phyloP scores from a whole-genome alignment of 805 yeast species.

The Wilhelminamyces savonicus region DNA sequence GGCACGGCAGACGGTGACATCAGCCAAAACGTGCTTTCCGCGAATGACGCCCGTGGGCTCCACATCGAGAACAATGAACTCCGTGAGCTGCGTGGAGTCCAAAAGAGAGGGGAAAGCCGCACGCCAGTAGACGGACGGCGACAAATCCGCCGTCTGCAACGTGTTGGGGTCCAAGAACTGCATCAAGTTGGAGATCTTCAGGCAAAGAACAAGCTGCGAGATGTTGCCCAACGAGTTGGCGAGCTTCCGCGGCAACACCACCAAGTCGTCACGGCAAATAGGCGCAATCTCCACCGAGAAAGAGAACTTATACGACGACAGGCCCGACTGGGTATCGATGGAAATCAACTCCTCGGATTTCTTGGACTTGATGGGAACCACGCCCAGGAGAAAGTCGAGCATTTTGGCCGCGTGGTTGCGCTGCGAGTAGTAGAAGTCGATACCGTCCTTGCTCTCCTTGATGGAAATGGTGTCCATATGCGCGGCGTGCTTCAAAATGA shows the following conservation, averaged over 20 bases:
- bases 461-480: conserved; percentile 92
- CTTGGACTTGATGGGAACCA: conserved; percentile 77
- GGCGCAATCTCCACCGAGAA: conserved; percentile 94
- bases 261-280: conserved; percentile 93
- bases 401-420: conserved; percentile 89
- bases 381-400: conserved; percentile 82
- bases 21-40: conserved; percentile 82
- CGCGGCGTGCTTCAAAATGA: conserved; percentile 87
- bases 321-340: conserved; percentile 87
- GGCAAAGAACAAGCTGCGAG: conserved; percentile 75
- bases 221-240: conserved; percentile 83
- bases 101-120: conserved; percentile 71
- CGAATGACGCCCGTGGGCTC: conserved; percentile 80
- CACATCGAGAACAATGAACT: conserved; percentile 86
- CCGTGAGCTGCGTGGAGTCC: conserved; percentile 69
- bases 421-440: conserved; percentile 87
- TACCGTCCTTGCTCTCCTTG: conserved; percentile 87
- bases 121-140: conserved; percentile 74
- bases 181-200: conserved; percentile 71
- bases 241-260: conserved; percentile 80
- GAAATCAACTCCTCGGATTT: conserved; percentile 89
- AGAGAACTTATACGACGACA: conserved; percentile 82
- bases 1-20: conserved; percentile 85
- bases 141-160: conserved; percentile 69
- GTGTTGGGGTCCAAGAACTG: conserved; percentile 86